Conservation (phyloP, 805 yeast species). For the Sugiyamaella marilandica region DNA sequence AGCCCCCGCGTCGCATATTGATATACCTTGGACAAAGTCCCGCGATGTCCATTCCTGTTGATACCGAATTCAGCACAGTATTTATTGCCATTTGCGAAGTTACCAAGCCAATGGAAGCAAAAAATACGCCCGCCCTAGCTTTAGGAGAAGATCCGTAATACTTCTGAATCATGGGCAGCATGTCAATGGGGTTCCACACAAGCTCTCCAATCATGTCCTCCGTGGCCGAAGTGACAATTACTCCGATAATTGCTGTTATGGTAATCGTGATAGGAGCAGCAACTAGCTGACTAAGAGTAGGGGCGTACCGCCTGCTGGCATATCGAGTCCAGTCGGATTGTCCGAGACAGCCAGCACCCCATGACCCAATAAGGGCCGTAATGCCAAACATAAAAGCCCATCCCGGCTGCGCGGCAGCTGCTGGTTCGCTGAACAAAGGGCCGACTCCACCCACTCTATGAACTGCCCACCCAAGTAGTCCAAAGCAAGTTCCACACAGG, state of each 20-base stretch:
- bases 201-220: constrained; percentile 37
- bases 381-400: constrained; percentile 42
- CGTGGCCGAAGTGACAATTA: constrained; percentile 44
- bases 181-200: constrained; percentile 46
- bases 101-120: constrained; percentile 27
- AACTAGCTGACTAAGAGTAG: constrained; percentile 37
- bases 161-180: constrained; percentile 36
- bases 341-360: constrained; percentile 38
- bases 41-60: background rate
- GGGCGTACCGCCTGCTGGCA: constrained; percentile 36
- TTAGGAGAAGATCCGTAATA: constrained; percentile 30
- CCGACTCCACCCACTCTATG: constrained; percentile 18
- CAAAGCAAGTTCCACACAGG: constrained; percentile 30
- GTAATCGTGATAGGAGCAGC: constrained; percentile 39
- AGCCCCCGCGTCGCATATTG: constrained; percentile 39
- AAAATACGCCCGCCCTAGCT: constrained; percentile 46
- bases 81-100: background rate
- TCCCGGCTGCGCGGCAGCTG: constrained; percentile 26
- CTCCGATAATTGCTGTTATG: constrained; percentile 45
- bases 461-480: constrained; percentile 26
- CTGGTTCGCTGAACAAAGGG: constrained; percentile 15
- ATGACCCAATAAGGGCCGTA: constrained; percentile 37
- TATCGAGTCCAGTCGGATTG: constrained; percentile 42
- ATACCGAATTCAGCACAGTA: background rate
- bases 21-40: constrained; percentile 28